These are phyloP conservation scores for Talaromyces ruber DNA, from an alignment of 495 filamentous ascomycete species.

Conservation along the genomic window DNA sequence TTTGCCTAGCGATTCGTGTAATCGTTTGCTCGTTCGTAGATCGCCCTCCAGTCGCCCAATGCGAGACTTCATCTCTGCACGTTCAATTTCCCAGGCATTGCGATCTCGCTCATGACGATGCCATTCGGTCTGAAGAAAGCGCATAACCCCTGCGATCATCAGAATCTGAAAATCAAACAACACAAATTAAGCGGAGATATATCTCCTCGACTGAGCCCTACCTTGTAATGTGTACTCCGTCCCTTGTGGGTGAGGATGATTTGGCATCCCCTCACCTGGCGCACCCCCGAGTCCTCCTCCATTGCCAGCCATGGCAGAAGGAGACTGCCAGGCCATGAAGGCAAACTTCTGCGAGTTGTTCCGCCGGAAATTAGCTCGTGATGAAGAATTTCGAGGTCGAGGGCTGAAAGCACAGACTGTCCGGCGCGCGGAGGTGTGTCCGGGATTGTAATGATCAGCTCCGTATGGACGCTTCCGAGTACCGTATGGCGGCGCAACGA, in stretches of 20 bases:
- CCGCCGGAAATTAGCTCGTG: neutral
- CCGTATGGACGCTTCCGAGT: neutral
- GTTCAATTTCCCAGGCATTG: slow-evolving; percentile 98
- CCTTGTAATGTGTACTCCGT: slow-evolving; percentile 99
- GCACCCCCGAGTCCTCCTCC: slow-evolving; percentile 46
- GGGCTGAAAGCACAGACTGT: slow-evolving; percentile 2
- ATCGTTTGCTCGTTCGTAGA: slow-evolving; percentile 68
- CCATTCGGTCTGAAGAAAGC: slow-evolving; percentile 98
- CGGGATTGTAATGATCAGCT: neutral
- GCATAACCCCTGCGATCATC: slow-evolving; percentile 78
- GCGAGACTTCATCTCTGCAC: slow-evolving; percentile 96
- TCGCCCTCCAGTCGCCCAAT: slow-evolving; percentile 95
- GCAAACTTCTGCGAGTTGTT: neutral
- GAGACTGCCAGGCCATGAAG: slow-evolving; percentile 55
- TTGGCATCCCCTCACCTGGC: slow-evolving; percentile 42
- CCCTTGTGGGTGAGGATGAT: slow-evolving; percentile 59
- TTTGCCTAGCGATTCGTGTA: slow-evolving; percentile 79
- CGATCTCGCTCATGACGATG: slow-evolving; percentile 96
- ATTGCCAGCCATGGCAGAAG: slow-evolving; percentile 56
- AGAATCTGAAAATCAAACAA: neutral
- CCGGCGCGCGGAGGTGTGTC: neutral
- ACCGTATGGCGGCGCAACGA: neutral
- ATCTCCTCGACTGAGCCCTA: slow-evolving; percentile 24
- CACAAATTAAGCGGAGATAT: neutral
- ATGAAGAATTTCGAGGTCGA: neutral